These are phyloP conservation scores for Wallacemonas sp. DNA, from an alignment of 208 protist species.

Conservation along the genomic window DNA sequence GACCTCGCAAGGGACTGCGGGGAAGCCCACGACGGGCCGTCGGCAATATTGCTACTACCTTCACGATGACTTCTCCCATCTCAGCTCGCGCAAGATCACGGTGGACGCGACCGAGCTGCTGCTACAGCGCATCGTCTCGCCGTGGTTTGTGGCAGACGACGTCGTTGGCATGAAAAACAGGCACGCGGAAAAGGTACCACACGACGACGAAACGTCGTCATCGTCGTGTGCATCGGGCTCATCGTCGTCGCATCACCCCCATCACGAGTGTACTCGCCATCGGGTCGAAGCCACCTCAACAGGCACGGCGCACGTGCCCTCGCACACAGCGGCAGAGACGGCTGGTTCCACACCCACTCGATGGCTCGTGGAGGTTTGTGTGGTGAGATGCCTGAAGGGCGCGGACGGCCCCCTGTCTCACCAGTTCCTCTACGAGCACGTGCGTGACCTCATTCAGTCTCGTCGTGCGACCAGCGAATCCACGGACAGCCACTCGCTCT, in stretches of 20 bases:
- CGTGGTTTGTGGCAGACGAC: slow-evolving; percentile 13
- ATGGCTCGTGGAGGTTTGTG: not conserved
- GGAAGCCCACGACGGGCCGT: not conserved
- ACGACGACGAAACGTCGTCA: too few relatives aligned
- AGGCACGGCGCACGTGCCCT: too few relatives aligned
- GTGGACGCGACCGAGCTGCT: slow-evolving; percentile 38
- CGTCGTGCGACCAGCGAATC: too few relatives aligned
- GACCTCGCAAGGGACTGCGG: too few relatives aligned
- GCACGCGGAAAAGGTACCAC: too few relatives aligned
- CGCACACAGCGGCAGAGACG: too few relatives aligned
- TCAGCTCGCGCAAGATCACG: slow-evolving; percentile 34
- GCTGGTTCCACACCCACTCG: too few relatives aligned
- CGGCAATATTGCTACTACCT: slow-evolving; percentile 43
- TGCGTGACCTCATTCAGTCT: slow-evolving; percentile 11
- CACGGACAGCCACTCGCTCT: too few relatives aligned
- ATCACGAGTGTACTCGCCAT: too few relatives aligned
- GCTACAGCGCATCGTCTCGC: slow-evolving; percentile 27
- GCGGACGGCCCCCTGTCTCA: not conserved
- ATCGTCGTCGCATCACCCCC: not conserved
- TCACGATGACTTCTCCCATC: slow-evolving; percentile 19
- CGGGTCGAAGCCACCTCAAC: too few relatives aligned
- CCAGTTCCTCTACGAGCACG: not conserved
- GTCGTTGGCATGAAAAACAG: slow-evolving; percentile 6
- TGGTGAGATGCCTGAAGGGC: not conserved
- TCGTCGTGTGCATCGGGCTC: not conserved